phyloP scores from a whole-genome alignment of 768 basidiomycete species.

The Phlebiopsis gigantea region DNA sequence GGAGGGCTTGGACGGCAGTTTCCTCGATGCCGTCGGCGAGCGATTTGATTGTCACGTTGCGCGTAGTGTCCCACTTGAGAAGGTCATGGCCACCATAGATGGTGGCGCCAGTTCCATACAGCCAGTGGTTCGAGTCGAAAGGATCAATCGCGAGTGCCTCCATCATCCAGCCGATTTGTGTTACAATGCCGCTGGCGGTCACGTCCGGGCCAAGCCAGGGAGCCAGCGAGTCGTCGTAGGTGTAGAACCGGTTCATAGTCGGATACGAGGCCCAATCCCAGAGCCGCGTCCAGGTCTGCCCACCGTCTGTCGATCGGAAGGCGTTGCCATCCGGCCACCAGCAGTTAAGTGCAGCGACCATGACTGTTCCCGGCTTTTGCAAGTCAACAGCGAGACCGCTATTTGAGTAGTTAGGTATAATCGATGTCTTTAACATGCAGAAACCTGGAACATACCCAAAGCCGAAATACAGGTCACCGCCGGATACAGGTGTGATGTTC shows the following conservation, averaged over 20 bases:
- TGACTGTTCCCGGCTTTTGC: conserved; percentile 57
- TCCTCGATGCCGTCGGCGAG: conserved; percentile 66
- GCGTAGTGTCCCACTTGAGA: conserved; percentile 52
- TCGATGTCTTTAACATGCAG: not conserved
- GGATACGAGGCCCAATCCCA: conserved; percentile 53
- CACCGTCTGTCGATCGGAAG: conserved; percentile 53
- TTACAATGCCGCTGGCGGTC: conserved; percentile 37
- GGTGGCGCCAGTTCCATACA: conserved; percentile 67
- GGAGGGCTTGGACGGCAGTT: conserved; percentile 49
- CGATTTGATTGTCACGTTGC: conserved; percentile 54
- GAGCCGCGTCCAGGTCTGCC: conserved; percentile 51
- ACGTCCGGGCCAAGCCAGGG: conserved; percentile 55
- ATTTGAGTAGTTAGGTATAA: not conserved
- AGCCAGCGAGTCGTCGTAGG: conserved; percentile 47
- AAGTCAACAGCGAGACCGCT: conserved; percentile 52
- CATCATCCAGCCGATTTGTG: conserved; percentile 72
- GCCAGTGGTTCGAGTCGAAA: conserved; percentile 64
- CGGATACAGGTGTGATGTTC: conserved; percentile 58
- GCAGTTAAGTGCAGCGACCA: conserved; percentile 53
- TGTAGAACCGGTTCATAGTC: conserved; percentile 42
- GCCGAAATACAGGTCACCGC: conserved; percentile 54
- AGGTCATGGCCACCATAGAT: conserved; percentile 57
- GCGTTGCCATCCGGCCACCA: conserved; percentile 61
- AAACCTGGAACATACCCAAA: conserved; percentile 34
- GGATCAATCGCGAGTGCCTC: conserved; percentile 61